These are phyloP conservation scores for Claviceps purpurea DNA, from an alignment of 2,329 filamentous ascomycete species.

Conservation along the genomic window DNA sequence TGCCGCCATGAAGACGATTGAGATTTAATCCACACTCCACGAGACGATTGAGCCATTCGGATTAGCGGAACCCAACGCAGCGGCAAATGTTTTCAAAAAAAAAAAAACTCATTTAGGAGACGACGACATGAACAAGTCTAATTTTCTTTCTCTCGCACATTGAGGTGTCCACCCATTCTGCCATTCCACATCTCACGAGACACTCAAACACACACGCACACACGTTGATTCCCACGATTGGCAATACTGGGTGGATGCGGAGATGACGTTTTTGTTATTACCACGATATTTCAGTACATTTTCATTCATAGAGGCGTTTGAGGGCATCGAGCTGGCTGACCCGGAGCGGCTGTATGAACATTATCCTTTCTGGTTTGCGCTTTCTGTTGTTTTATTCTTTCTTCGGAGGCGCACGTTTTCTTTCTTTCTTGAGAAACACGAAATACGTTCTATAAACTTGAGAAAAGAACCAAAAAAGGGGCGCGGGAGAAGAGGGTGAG, in stretches of 20 bases:
- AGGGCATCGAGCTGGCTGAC: background rate
- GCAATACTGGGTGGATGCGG: background rate
- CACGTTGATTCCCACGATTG: too few relatives aligned
- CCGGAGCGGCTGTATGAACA: background rate
- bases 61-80: background rate
- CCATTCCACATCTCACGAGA: background rate
- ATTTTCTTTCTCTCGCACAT: background rate
- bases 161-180: background rate
- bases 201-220: too few relatives aligned
- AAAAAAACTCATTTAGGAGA: background rate
- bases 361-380: background rate
- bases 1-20: conserved; percentile 47
- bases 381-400: background rate
- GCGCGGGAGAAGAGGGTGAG: too few relatives aligned
- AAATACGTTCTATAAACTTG: too few relatives aligned
- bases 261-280: background rate
- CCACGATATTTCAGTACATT: background rate
- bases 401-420: background rate
- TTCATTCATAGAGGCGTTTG: background rate
- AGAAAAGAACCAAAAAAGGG: too few relatives aligned
- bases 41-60: background rate
- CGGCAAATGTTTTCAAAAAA: background rate
- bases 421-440: background rate
- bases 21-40: conserved; percentile 29
- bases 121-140: conserved; percentile 14